Evolutionary conservation across 148 eudicot genomes (phyloP), one percentile per base, ranked within the genome.

Genomic region (Rhododendron henanense): DNA sequence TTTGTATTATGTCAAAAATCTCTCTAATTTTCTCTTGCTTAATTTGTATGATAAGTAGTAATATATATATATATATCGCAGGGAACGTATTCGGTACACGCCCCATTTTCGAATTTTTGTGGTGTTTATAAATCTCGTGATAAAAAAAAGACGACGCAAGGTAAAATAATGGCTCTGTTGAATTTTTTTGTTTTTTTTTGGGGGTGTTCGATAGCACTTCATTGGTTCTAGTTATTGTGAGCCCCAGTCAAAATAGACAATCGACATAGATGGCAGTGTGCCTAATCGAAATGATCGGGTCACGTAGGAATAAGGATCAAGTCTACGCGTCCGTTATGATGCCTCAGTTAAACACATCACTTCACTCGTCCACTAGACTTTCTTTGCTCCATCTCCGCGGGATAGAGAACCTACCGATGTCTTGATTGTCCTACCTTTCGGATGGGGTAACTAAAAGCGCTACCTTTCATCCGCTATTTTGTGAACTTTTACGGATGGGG

Each of bases 31-130:
- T 85, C 79, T 86, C 83, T 48, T 79, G 41, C 39, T 80, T 87
- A 19, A 51, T 35, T 82, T 85, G 86, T 89, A 74, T 59, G 48
- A 82, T 82, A 85, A 86, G 53, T 74, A 78, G 57, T 65, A 73
- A 47, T 39, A 13, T 35, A 31, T 28, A 28, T 28, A 28, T 28
- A 28, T 31, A 16, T 76, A 51, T 37, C 21, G 83, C 67, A 78
- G 84, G 37, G 44, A 59, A 59, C 21, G 65, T 59, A 21, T 5
- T 59, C 10, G 6, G 65, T 21, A 21, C 25, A 6, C 65, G 5
- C 2, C 10, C 9, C 25, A 5, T 59, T 59, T 18, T 4, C 65
- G n/a, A 59, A 59, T 59, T 59, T 59, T 59, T 59, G 25, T 59
- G 65, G 61, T 55, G 61, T 55, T 16, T 55, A 51, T 55, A 21